Evolutionary conservation across 2,329 filamentous ascomycete species (phyloP), one percentile per base, ranked within the genome.

Genomic region (Corniculantispora saksenae): DNA sequence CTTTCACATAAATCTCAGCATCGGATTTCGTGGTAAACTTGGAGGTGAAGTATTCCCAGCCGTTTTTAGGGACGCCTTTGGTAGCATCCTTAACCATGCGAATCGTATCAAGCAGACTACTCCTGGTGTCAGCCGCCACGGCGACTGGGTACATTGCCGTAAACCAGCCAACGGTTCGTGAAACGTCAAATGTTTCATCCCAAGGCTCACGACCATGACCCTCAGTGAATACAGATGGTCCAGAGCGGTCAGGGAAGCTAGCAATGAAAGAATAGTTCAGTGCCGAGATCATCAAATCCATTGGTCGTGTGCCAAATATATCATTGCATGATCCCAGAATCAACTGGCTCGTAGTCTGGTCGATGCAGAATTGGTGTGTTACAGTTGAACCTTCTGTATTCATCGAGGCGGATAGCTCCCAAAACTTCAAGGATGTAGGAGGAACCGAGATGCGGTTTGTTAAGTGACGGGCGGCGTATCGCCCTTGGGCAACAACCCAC

Each of bases 101-200:
- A 23, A 73, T 62, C 3, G 64, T 55, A 10, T 70, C 64, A 2
- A 62, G 3, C 2, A 69, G 12, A 25, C 53, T 38, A 19, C 15
- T 57, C 4, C 8, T 23, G 7, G 35, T 19, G 21, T 27, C 38
- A 13, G 38, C 21, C 6, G 21, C 9, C 10, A 29, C 25, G 13
- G 21, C 21, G 3, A 57, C 38, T 23, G 55, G 55, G 27, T 38
- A 43, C 55, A 78, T 68, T 5, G 73, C 74, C 0, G 77, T 78
- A 64, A 78, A 79, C 77, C 77, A 79, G 10, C 77, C 77, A 1
- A 79, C 73, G 1, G 76, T 78, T 19, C 71, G 60, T 3, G 75
- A 72, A 3, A 76, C 63, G 65, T 79, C 73, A 15, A 75, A 63
- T 2, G 32, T n/a, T 5, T 69, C 58, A 62, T 72, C 69, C 72